These are phyloP conservation scores for Phytophthora constricta DNA, from an alignment of 352 stramenopile species.

Conservation along the genomic window DNA sequence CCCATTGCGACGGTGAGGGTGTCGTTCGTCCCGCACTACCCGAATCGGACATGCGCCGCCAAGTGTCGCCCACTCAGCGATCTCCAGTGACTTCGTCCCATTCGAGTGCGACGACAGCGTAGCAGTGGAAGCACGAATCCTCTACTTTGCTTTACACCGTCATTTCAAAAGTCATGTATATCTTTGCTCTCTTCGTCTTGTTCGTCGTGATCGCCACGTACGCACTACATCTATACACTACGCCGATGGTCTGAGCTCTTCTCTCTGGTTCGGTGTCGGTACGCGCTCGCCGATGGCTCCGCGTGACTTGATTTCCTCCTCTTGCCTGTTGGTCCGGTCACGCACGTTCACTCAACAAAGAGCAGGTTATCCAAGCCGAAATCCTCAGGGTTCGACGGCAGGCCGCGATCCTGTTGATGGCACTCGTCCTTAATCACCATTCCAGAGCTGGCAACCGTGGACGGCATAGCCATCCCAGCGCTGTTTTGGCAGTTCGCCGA, in stretches of 20 bases:
- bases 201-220: slow-evolving; percentile 23
- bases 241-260: slow-evolving; percentile 21
- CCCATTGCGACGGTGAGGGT: slow-evolving; percentile 60
- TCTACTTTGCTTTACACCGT: not conserved
- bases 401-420: slow-evolving; percentile 47
- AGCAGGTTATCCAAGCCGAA: slow-evolving; percentile 73
- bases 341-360: slow-evolving; percentile 58
- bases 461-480: slow-evolving; percentile 7
- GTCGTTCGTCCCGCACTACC: slow-evolving; percentile 29
- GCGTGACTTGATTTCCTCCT: slow-evolving; percentile 8
- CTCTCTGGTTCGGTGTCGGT: slow-evolving; percentile 14
- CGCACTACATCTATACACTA: slow-evolving; percentile 39
- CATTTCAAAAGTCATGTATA: slow-evolving; percentile 25
- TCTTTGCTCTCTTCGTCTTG: slow-evolving; percentile 9
- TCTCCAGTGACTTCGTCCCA: not conserved
- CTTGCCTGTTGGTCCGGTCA: not conserved
- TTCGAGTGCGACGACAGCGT: slow-evolving; percentile 6
- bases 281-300: slow-evolving; percentile 19
- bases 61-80: not conserved
- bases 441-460: slow-evolving; percentile 28
- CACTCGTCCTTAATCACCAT: slow-evolving; percentile 34
- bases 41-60: not conserved
- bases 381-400: slow-evolving; percentile 58
- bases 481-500: slow-evolving; percentile 10
- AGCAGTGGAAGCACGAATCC: not conserved